phyloP scores from a whole-genome alignment of 495 filamentous ascomycete species.

The Penicillium parvum region DNA sequence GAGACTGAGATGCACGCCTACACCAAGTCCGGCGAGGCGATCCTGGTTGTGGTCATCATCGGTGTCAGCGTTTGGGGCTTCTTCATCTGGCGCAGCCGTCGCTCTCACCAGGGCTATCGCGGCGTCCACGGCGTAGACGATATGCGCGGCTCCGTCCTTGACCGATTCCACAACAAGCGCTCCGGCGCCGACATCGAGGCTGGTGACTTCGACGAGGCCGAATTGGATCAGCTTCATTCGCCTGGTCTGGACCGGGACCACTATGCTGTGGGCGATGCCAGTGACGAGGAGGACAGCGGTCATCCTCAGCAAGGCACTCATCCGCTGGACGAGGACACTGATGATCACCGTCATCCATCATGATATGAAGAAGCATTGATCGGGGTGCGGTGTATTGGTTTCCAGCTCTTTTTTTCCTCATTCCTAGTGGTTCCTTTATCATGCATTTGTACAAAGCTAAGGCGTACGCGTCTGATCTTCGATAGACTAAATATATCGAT shows the following conservation, averaged over 20 bases:
- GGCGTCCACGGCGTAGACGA: constrained; percentile 34
- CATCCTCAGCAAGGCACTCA: neutral
- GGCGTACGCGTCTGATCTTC: constrained; percentile 3
- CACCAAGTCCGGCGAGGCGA: constrained; percentile 84
- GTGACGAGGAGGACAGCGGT: constrained; percentile 34
- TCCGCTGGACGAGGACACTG: constrained; percentile 5
- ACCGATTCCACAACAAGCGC: constrained; percentile 47
- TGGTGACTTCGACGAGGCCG: constrained; percentile 83
- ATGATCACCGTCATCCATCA: constrained; percentile 3
- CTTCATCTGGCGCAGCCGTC: constrained; percentile 77
- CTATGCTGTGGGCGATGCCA: constrained; percentile 42
- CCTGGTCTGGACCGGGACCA: constrained; percentile 35
- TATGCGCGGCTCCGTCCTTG: constrained; percentile 25
- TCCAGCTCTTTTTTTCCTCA: neutral
- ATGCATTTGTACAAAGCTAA: constrained; percentile 11
- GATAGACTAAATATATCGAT: constrained; percentile 11
- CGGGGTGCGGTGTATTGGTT: constrained; percentile 1
- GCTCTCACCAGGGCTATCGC: constrained; percentile 45
- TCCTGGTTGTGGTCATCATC: constrained; percentile 78
- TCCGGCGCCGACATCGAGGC: constrained; percentile 65
- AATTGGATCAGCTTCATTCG: constrained; percentile 70
- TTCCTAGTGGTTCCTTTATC: neutral
- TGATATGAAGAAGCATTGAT: constrained; percentile 9
- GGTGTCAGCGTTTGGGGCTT: constrained; percentile 76
- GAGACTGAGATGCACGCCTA: constrained; percentile 91